Conservation (phyloP, 345 rosid species). For the Sonneratia alba region DNA sequence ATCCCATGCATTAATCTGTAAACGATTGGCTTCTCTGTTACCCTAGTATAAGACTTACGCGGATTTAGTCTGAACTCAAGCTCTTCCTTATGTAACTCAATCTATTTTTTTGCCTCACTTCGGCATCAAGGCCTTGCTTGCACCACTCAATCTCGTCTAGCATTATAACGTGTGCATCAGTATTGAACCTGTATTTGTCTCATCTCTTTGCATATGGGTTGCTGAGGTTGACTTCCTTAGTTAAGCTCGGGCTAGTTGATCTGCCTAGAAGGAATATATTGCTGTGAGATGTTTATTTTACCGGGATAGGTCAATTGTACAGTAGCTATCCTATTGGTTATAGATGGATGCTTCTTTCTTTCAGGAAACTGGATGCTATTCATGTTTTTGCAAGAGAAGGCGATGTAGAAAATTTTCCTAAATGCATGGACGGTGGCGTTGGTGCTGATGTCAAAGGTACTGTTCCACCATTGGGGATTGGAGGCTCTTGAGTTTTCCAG, state of each 20-base stretch:
- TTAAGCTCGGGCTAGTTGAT: neutral
- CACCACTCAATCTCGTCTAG: neutral
- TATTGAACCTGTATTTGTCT: neutral
- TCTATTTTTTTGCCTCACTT: neutral
- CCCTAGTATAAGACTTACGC: neutral
- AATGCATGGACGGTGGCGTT: conserved; percentile 64
- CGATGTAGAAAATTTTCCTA: conserved; percentile 52
- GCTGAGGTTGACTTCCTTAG: neutral
- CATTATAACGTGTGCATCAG: neutral
- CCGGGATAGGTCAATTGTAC: neutral
- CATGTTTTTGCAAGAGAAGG: conserved; percentile 94
- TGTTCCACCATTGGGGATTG: neutral
- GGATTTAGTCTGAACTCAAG: neutral
- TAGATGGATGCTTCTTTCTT: conserved; percentile 1
- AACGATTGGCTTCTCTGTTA: neutral
- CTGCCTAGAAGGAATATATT: neutral
- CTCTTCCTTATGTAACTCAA: neutral
- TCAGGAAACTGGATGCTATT: conserved; percentile 84
- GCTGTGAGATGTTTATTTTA: neutral
- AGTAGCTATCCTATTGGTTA: neutral
- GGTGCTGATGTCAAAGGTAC: conserved; percentile 54
- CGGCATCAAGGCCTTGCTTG: too few relatives aligned
- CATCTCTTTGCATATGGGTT: neutral
- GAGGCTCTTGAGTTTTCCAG: neutral
- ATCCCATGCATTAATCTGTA: neutral